Conservation (phyloP, 2,329 filamentous ascomycete species). For the Aureobasidium sp. region DNA sequence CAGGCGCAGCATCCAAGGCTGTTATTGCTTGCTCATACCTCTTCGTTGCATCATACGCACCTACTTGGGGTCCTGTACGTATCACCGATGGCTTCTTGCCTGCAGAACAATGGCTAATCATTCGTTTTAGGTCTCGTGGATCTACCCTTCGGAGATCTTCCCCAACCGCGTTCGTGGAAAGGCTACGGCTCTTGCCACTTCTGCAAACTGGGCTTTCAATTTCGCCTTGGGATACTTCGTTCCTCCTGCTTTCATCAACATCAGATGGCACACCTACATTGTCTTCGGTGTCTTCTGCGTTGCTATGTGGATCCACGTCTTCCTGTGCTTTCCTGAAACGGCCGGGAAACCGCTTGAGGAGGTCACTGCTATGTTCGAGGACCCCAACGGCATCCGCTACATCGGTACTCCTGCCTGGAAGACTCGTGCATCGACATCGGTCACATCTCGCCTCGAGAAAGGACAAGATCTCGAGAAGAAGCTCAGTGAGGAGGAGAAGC, state of each 20-base stretch:
- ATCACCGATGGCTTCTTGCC: too few species aligned
- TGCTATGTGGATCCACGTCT: conserved; percentile 59
- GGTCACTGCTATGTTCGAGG: conserved; percentile 62
- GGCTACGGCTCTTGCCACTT: conserved; percentile 52
- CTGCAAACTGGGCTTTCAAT: conserved; percentile 54
- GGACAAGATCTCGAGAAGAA: conserved; percentile 18
- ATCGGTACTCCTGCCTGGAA: conserved; percentile 52
- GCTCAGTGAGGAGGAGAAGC: conserved; percentile 14
- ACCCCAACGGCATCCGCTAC: conserved; percentile 28
- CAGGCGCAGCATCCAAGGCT: conserved; percentile 31
- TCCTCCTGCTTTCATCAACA: conserved; percentile 50
- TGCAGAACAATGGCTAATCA: not conserved
- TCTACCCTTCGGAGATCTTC: conserved; percentile 48
- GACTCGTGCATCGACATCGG: conserved; percentile 22
- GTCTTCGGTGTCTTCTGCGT: conserved; percentile 67
- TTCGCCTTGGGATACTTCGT: conserved; percentile 46
- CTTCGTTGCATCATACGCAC: conserved; percentile 61
- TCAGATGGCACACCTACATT: conserved; percentile 55
- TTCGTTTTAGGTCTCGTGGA: conserved; percentile 37
- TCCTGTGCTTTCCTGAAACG: conserved; percentile 59
- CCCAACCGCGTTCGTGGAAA: conserved; percentile 55
- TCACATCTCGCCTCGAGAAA: conserved; percentile 17
- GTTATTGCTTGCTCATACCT: conserved; percentile 65
- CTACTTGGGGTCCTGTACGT: conserved; percentile 48
- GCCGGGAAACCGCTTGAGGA: conserved; percentile 68